Evolutionary conservation across 192 early-diverging fungal genomes (phyloP).

Genomic region (Paraglomus brasilianum): DNA sequence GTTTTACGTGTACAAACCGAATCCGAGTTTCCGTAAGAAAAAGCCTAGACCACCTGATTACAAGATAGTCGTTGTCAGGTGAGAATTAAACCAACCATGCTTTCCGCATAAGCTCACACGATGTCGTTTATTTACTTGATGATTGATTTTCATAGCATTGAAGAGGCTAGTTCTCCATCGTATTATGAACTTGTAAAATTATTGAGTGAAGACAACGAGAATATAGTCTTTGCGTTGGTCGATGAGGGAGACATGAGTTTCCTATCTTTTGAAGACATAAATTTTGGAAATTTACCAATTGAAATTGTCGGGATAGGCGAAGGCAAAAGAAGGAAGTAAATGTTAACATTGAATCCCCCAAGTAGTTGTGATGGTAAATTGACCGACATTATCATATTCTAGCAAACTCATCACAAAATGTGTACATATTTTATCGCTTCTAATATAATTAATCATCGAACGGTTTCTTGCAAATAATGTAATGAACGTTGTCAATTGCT

Average conservation of each 20-base stretch:
- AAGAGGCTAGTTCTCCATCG: background rate
- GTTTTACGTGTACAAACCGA: constrained; percentile 49
- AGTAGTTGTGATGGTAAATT: no score
- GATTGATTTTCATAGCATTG: background rate
- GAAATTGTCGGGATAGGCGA: background rate
- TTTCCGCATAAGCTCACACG: background rate
- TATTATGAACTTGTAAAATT: background rate
- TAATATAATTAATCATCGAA: no score
- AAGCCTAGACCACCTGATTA: constrained; percentile 48
- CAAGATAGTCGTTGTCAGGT: constrained; percentile 44
- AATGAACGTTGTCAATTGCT: no score
- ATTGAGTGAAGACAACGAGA: background rate
- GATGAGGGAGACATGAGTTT: background rate
- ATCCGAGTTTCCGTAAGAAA: constrained; percentile 44
- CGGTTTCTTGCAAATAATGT: no score
- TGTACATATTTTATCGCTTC: no score
- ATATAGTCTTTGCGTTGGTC: background rate
- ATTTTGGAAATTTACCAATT: background rate
- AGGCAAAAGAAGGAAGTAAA: no score
- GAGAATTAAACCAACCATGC: background rate
- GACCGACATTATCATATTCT: no score
- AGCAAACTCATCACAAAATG: no score
- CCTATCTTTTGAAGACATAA: background rate
- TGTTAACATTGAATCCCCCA: no score
- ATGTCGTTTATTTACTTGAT: background rate